Evolutionary conservation across 345 rosid genomes (phyloP).

Genomic region (Mercurialis annua): DNA sequence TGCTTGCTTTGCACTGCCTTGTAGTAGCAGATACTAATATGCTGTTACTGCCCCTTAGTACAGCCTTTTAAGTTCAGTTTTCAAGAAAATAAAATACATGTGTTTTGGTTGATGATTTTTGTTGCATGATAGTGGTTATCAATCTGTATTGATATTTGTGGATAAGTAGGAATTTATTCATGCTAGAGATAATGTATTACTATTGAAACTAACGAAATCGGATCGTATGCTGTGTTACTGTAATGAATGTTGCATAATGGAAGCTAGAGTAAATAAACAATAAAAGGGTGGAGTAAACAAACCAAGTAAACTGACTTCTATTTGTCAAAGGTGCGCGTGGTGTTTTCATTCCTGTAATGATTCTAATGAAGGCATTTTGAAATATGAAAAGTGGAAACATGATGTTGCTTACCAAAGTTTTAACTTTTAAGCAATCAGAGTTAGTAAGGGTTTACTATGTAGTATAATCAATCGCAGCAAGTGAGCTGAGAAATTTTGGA

Average conservation of each 20-base stretch:
- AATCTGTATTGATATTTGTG: not conserved
- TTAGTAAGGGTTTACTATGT: not conserved
- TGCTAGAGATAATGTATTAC: not conserved
- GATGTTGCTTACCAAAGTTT: not conserved
- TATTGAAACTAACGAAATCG: not conserved
- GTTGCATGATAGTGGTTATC: not conserved
- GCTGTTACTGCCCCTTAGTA: not conserved
- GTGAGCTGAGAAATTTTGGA: not conserved
- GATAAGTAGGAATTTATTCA: not conserved
- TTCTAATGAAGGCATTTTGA: too few species aligned
- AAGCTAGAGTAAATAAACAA: not conserved
- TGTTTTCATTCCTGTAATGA: not conserved
- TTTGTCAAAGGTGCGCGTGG: too few species aligned
- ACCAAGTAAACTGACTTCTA: too few species aligned
- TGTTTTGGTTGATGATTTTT: not conserved
- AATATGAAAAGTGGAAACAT: not conserved
- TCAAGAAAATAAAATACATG: not conserved
- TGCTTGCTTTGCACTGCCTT: too few species aligned
- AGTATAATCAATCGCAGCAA: not conserved
- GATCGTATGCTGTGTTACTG: not conserved
- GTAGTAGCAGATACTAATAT: not conserved
- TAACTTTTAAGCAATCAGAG: not conserved
- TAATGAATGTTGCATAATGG: not conserved
- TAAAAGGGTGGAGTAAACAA: too few species aligned
- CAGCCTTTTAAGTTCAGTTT: not conserved